Evolutionary conservation across 192 early-diverging fungal species (phyloP), one percentile per base, ranked within the genome.

Genomic region (Podochytrium sp.): DNA sequence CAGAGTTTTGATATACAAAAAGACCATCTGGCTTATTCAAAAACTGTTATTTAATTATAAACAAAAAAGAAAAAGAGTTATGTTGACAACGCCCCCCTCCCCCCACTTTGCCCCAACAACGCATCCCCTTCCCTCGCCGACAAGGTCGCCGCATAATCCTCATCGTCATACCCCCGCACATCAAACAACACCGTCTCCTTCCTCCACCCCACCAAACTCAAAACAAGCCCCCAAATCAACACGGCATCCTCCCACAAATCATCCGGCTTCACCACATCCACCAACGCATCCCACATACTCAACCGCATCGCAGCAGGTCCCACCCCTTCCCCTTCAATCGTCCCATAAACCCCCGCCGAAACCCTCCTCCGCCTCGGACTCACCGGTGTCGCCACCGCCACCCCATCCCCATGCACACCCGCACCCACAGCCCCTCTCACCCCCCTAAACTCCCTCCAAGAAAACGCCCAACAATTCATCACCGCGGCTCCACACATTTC

Each of bases 401-500:
- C 43, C 38, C 41, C 38, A 23, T 49, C 7, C 23, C 30, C 23
- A 55, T 20, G 40, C 63, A 7, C 56, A 39, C 23, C 56, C 62
- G 14, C 57, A 57, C 37, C 63, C 60, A 53, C 63, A 23, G 7
- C 60, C 16, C 29, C 68, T n/a, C n/a, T n/a, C 7, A 16, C 53
- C 27, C 38, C 58, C 12, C n/a, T 20, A 74, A 74, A 74, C 27
- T 74, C 73, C 14, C 49, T 4, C 73, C 73, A 74, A 23, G 33
- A 18, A 58, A 74, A 87, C 16, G 80, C 84, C 71, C 77, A 81
- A 65, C 81, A 66, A 69, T 85, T 82, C 27, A 86, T 68, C 35
- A 74, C 74, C 4, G 80, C 80, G 55, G 85, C 83, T 50, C 82
- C 58, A 4, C 76, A 81, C 86, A 88, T 88, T 53, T 88, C 86